A percentile compares a stretch with the other conserved stretches of the same genome.
These are phyloP conservation scores for Colletotrichum paranaense DNA, from an alignment of 2,329 filamentous ascomycete species.

Conservation along the genomic window DNA sequence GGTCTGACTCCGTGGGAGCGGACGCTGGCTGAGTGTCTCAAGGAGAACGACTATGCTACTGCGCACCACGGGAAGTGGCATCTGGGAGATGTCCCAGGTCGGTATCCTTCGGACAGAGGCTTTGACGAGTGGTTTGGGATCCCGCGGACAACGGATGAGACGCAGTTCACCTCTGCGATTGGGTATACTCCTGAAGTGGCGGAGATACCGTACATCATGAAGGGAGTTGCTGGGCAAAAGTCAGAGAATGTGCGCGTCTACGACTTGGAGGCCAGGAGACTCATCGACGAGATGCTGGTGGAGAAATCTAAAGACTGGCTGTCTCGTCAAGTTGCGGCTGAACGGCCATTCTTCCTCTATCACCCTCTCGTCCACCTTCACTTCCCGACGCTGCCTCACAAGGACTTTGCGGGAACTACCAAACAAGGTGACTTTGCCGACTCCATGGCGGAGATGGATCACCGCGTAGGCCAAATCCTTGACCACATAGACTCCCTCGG, in stretches of 20 bases:
- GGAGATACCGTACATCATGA: constrained; percentile 49
- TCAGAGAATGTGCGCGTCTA: constrained; percentile 47
- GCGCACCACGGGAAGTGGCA: constrained; percentile 51
- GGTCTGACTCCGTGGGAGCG: constrained; percentile 47
- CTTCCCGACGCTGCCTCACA: constrained; percentile 46
- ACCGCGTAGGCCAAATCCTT: constrained; percentile 44
- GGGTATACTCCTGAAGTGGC: constrained; percentile 47
- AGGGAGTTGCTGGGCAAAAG: constrained; percentile 39
- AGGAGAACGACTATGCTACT: constrained; percentile 41
- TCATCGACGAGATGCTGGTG: constrained; percentile 47
- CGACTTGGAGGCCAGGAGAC: constrained; percentile 43
- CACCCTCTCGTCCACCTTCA: constrained; percentile 48
- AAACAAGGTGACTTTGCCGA: constrained; percentile 46
- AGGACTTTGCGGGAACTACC: constrained; percentile 43
- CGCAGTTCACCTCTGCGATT: constrained; percentile 46
- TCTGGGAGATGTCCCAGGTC: constrained; percentile 46
- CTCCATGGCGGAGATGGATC: constrained; percentile 48
- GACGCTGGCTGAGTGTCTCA: constrained; percentile 45
- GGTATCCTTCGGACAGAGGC: constrained; percentile 48
- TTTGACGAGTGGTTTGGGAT: constrained; percentile 53
- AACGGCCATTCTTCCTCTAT: constrained; percentile 46
- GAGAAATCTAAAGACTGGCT: constrained; percentile 46
- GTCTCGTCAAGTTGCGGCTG: constrained; percentile 38
- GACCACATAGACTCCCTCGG: constrained; percentile 45
- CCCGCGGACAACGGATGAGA: constrained; percentile 49